Conservation (phyloP, 2,329 filamentous ascomycete species). For the Tricladium varicosporioides region DNA sequence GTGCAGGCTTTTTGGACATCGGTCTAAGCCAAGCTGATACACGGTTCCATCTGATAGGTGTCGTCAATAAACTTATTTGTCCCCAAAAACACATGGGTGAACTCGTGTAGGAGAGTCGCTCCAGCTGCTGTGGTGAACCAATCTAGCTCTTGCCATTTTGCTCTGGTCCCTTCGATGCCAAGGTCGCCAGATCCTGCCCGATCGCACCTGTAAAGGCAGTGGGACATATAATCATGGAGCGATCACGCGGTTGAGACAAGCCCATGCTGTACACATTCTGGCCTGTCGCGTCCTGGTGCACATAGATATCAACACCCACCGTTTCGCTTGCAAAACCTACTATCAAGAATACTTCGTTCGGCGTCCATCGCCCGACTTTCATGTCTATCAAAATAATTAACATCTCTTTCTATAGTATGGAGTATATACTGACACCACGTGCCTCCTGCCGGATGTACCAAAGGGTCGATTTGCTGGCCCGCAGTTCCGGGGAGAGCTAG, state of each 20-base stretch:
- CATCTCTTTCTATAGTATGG: too few relatives aligned
- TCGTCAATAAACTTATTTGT: background rate
- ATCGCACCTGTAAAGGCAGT: background rate
- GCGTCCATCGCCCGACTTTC: too few relatives aligned
- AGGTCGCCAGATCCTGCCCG: background rate
- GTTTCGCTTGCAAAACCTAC: too few relatives aligned
- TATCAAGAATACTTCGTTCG: too few relatives aligned
- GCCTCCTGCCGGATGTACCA: background rate
- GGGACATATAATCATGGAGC: background rate
- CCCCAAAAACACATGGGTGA: background rate
- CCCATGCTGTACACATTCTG: background rate
- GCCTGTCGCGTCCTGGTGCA: too few relatives aligned
- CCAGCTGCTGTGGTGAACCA: background rate
- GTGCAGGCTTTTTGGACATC: background rate
- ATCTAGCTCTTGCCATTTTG: background rate
- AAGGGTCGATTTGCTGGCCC: background rate
- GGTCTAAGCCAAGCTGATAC: background rate
- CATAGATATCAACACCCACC: too few relatives aligned
- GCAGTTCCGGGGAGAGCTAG: background rate
- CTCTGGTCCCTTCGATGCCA: background rate
- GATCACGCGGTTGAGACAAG: background rate
- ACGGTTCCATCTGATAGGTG: background rate
- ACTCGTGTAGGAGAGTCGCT: background rate
- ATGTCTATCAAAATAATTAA: too few relatives aligned
- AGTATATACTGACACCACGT: background rate